phyloP scores from a whole-genome alignment of 352 stramenopile species.

The Pythium dissimile region DNA sequence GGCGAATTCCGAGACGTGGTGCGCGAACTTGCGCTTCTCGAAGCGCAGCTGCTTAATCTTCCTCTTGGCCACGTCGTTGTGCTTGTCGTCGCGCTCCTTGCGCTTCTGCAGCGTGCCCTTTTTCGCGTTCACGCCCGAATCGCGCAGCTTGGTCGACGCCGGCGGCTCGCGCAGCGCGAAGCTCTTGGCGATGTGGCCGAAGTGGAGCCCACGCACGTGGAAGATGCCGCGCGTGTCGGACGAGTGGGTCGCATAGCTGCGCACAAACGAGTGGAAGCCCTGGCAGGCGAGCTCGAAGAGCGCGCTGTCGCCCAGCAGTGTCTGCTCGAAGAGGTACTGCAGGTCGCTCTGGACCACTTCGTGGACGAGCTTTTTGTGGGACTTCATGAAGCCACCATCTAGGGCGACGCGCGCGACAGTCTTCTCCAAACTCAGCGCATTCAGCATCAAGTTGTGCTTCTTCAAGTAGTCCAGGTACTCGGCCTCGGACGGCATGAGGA shows the following conservation, averaged over 20 bases:
- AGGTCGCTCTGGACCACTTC: slow-evolving; percentile 79
- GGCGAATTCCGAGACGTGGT: slow-evolving; percentile 79
- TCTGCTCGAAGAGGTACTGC: slow-evolving; percentile 83
- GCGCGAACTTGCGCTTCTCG: slow-evolving; percentile 60
- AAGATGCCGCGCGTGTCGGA: slow-evolving; percentile 91
- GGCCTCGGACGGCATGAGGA: slow-evolving; percentile 96
- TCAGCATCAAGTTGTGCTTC: slow-evolving; percentile 76
- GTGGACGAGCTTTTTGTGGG: slow-evolving; percentile 77
- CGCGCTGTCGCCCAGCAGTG: slow-evolving; percentile 74
- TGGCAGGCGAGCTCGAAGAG: slow-evolving; percentile 84
- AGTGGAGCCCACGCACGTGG: slow-evolving; percentile 90
- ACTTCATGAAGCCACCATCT: slow-evolving; percentile 55
- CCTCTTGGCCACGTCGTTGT: slow-evolving; percentile 42
- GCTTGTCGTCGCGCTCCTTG: slow-evolving; percentile 76
- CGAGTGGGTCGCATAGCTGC: slow-evolving; percentile 91
- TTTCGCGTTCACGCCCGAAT: slow-evolving; percentile 71
- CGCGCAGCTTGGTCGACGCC: slow-evolving; percentile 74
- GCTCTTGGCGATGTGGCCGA: slow-evolving; percentile 92
- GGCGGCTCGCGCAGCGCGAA: slow-evolving; percentile 88
- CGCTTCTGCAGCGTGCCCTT: slow-evolving; percentile 80
- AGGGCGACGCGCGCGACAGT: slow-evolving; percentile 64
- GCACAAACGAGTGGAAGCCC: slow-evolving; percentile 91
- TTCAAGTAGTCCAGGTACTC: slow-evolving; percentile 93
- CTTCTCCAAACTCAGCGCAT: slow-evolving; percentile 84
- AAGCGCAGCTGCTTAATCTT: slow-evolving; percentile 60